Percentiles rank a stretch among this genome's conserved stretches.
phyloP scores from a whole-genome alignment of 176 grass and related monocot species.

The Oryza punctata region DNA sequence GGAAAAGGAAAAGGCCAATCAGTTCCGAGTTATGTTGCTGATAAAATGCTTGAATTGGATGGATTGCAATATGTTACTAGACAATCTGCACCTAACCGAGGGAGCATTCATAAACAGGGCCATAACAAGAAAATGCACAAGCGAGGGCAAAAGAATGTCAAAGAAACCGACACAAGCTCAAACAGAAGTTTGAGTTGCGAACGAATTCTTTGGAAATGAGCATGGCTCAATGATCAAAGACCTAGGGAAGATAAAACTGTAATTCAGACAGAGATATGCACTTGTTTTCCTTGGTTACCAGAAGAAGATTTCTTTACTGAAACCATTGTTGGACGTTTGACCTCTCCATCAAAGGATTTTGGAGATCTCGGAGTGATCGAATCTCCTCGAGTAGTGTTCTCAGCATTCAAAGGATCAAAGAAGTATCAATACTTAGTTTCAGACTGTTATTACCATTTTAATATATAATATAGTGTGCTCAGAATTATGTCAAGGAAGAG shows the following conservation, averaged over 20 bases:
- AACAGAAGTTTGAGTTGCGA: neutral
- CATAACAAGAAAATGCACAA: neutral
- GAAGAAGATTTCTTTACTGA: constrained; percentile 8
- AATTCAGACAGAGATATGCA: neutral
- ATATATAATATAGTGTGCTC: neutral
- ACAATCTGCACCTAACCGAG: neutral
- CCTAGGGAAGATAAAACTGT: neutral
- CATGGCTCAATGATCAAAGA: neutral
- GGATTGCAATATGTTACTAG: neutral
- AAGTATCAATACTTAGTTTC: neutral
- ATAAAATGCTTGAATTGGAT: neutral
- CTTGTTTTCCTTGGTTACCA: neutral
- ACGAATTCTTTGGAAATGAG: neutral
- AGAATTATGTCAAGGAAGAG: neutral
- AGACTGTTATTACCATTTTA: no score
- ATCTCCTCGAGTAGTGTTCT: constrained; percentile 25
- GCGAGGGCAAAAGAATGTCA: neutral
- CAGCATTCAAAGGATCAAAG: neutral
- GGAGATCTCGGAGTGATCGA: neutral
- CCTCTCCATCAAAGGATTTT: neutral
- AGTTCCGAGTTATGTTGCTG: constrained; percentile 31
- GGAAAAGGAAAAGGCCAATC: neutral
- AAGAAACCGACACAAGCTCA: neutral
- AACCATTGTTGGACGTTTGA: constrained; percentile 4
- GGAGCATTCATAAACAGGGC: neutral